Evolutionary conservation across 352 stramenopile species (phyloP).

Genomic region (Phytophthora pini): DNA sequence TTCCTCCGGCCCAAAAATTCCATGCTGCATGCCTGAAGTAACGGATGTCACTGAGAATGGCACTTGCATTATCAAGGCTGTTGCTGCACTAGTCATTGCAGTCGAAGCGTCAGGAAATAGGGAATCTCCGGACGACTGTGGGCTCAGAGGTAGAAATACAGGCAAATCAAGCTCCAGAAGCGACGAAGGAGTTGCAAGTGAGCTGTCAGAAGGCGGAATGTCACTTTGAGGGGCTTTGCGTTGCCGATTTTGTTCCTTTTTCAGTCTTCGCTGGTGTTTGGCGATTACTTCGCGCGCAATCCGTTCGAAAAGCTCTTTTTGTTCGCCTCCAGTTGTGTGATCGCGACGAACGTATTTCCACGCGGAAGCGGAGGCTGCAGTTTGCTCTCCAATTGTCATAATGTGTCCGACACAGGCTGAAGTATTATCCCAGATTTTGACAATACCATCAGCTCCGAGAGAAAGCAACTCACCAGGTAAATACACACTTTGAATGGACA

Average conservation of each 20-base stretch:
- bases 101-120: slow-evolving; percentile 26
- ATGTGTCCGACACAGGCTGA: slow-evolving; percentile 58
- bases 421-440: slow-evolving; percentile 60
- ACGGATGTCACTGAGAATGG: slow-evolving; percentile 56
- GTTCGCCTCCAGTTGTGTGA: slow-evolving; percentile 34
- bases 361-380: slow-evolving; percentile 18
- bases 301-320: slow-evolving; percentile 37
- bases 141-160: slow-evolving; percentile 1
- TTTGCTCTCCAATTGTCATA: slow-evolving; percentile 38
- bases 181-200: slow-evolving; percentile 4
- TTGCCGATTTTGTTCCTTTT: slow-evolving; percentile 29
- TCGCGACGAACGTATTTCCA: slow-evolving; percentile 65
- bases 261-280: slow-evolving; percentile 43
- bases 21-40: slow-evolving; percentile 41
- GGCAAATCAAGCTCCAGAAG: slow-evolving; percentile 21
- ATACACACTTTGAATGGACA: slow-evolving; percentile 42
- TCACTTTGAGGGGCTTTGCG: slow-evolving; percentile 18
- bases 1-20: slow-evolving; percentile 55
- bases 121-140: not conserved
- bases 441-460: slow-evolving; percentile 44
- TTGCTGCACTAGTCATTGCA: slow-evolving; percentile 32
- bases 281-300: slow-evolving; percentile 52
- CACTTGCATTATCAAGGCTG: slow-evolving; percentile 26
- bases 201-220: not conserved
- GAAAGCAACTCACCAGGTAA: slow-evolving; percentile 59